Conservation (phyloP, 805 yeast genomes). For the Brettanomyces anomalus region DNA sequence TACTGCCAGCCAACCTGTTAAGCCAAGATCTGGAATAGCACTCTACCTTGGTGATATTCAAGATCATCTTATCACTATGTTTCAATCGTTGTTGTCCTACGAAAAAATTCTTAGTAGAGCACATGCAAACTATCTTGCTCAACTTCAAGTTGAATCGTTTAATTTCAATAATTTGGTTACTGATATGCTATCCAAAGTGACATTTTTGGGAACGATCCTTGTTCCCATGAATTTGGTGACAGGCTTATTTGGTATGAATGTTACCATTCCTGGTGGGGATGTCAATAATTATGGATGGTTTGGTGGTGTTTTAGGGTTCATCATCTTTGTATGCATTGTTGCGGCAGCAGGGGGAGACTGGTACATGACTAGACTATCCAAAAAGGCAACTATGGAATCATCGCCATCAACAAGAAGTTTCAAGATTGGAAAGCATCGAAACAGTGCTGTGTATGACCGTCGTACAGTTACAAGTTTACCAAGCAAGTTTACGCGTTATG, state of each 20-base stretch:
- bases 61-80: slow-evolving; percentile 95
- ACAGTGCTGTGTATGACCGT: slow-evolving; percentile 8
- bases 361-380: slow-evolving; percentile 17
- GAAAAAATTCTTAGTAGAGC: slow-evolving; percentile 90
- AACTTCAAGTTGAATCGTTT: slow-evolving; percentile 86
- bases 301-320: slow-evolving; percentile 26
- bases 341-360: slow-evolving; percentile 14
- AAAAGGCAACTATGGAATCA: slow-evolving; percentile 4
- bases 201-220: slow-evolving; percentile 80
- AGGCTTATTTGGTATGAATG: slow-evolving; percentile 96
- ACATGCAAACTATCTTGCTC: slow-evolving; percentile 88
- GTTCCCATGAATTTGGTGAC: slow-evolving; percentile 87
- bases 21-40: slow-evolving; percentile 87
- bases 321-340: slow-evolving; percentile 16
- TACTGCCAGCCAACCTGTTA: slow-evolving; percentile 22
- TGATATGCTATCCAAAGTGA: slow-evolving; percentile 79
- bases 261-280: slow-evolving; percentile 64
- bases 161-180: slow-evolving; percentile 79
- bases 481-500: slow-evolving; percentile 23
- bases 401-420: slow-evolving; percentile 22
- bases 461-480: slow-evolving; percentile 23
- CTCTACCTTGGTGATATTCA: slow-evolving; percentile 91
- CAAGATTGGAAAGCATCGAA: slow-evolving; percentile 19
- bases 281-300: slow-evolving; percentile 44
- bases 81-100: slow-evolving; percentile 78